Base-by-base conservation (phyloP, 2,329 filamentous ascomycete genomes). In the Fusarium duplospermum region DNA sequence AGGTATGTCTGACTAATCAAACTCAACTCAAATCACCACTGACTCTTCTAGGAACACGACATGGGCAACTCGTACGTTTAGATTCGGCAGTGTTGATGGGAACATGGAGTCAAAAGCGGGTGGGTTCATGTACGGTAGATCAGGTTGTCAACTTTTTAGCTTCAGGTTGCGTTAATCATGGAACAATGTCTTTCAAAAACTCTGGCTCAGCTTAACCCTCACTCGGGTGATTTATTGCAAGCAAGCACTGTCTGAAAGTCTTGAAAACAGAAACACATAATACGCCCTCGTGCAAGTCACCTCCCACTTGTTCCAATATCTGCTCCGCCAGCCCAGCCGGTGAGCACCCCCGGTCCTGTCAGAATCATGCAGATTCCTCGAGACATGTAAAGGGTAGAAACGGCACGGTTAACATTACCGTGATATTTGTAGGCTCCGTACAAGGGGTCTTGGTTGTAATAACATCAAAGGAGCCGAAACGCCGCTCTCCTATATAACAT, bases 1-100 rank as follows among this genome's bases (percentile, higher is more conserved):
- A 97, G 90, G 95, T 90, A 78, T 71, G 87, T 81, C 45, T 66
- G 52, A 27, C 40, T 22, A 36, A 40, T 59, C 35, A n/a, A 50
- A 20, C 20, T n/a, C 31, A 10, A 38, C 20, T 22, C 50, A 29
- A 68, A n/a, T 22, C 45, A 35, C 61, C 60, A 27, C 73, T 78
- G 62, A 78, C 66, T 61, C 13, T 52, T 10, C 38, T 52, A 92
- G 90, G 90, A 93, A 81, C 91, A 93, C 78, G 89, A 91, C 77
- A 85, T 92, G 82, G 91, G 91, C 56, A 93, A 93, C 71, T 89
- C 87, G 33, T 89, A 87, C 80, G 82, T 84, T 67, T 87, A 84
- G 66, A 73, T 27, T 69, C 54, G 56, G 47, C 14, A 66, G 63
- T 67, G 61, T 59, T 75, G 72, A 71, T 58, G 63, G 64, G 67